Percentiles rank a stretch among this genome's conserved stretches.
Evolutionary conservation across 768 basidiomycete species (phyloP).

Genomic region (Dictyophora rubrovolvata): DNA sequence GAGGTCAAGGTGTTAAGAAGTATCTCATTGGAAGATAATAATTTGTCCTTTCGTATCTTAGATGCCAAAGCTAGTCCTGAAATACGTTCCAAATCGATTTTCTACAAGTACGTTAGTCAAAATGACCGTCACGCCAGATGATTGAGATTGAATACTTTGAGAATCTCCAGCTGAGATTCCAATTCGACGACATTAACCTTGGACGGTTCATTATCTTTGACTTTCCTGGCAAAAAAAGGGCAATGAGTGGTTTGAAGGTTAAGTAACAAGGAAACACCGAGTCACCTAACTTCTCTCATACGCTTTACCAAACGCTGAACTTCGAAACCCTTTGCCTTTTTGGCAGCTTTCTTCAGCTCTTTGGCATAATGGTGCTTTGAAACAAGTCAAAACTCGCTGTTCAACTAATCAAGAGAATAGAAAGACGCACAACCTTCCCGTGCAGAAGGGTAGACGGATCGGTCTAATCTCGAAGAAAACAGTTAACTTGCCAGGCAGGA

Average conservation of each 20-base stretch:
- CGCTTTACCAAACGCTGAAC: constrained; percentile 75
- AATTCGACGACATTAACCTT: constrained; percentile 30
- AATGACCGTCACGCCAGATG: not conserved
- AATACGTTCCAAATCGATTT: constrained; percentile 45
- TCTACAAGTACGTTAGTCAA: constrained; percentile 28
- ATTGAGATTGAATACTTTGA: constrained; percentile 46
- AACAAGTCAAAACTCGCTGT: not conserved
- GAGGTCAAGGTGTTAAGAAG: constrained; percentile 35
- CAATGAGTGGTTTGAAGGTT: no score
- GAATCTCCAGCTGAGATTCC: constrained; percentile 46
- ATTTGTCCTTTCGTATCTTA: constrained; percentile 65
- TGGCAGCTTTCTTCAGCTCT: constrained; percentile 64
- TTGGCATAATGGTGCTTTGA: constrained; percentile 63
- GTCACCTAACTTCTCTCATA: constrained; percentile 57
- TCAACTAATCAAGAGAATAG: not conserved
- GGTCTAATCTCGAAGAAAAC: not conserved
- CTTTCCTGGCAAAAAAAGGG: constrained; percentile 5
- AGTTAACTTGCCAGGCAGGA: not conserved
- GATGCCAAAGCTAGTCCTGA: constrained; percentile 56
- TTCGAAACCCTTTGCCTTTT: constrained; percentile 75
- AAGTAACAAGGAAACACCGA: not conserved
- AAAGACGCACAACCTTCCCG: not conserved
- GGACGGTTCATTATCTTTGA: constrained; percentile 25
- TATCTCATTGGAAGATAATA: constrained; percentile 39
- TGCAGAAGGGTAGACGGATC: not conserved